Evolutionary conservation across 148 eudicot species (phyloP).

Genomic region (Limonium bicolor): DNA sequence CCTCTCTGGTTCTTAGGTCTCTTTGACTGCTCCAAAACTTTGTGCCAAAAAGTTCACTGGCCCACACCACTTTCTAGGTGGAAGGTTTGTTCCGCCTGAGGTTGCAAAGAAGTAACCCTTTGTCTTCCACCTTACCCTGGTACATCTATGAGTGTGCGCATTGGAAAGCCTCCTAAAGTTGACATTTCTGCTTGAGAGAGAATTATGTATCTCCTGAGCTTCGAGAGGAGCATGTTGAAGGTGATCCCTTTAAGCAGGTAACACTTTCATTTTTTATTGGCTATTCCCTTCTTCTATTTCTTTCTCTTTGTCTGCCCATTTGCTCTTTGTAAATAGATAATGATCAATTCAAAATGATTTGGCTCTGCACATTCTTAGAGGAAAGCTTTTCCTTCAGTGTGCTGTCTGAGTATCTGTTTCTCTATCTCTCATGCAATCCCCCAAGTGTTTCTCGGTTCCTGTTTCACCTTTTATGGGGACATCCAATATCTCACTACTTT

Average conservation of each 20-base stretch:
- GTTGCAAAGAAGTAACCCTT: constrained; percentile 66
- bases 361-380: no score
- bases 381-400: no score
- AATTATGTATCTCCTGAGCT: constrained; percentile 85
- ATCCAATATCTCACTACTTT: no score
- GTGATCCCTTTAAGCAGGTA: constrained; percentile 85
- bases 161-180: constrained; percentile 77
- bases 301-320: not conserved
- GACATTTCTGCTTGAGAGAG: constrained; percentile 87
- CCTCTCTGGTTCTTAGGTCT: constrained; percentile 43
- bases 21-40: constrained; percentile 92
- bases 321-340: no score
- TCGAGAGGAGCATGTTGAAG: constrained; percentile 63
- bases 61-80: constrained; percentile 88
- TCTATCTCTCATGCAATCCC: no score
- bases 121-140: constrained; percentile 89
- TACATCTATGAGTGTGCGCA: constrained; percentile 88
- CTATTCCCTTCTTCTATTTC: not conserved
- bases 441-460: no score
- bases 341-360: no score
- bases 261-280: not conserved
- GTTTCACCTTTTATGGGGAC: no score
- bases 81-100: constrained; percentile 88
- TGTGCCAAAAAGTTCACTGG: constrained; percentile 80
- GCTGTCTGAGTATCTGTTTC: no score